A percentile compares a stretch with the other conserved stretches of the same genome.
These are phyloP conservation scores for Sugiyamaella sp. DNA, from an alignment of 1,139 yeast genomes.

Conservation along the genomic window DNA sequence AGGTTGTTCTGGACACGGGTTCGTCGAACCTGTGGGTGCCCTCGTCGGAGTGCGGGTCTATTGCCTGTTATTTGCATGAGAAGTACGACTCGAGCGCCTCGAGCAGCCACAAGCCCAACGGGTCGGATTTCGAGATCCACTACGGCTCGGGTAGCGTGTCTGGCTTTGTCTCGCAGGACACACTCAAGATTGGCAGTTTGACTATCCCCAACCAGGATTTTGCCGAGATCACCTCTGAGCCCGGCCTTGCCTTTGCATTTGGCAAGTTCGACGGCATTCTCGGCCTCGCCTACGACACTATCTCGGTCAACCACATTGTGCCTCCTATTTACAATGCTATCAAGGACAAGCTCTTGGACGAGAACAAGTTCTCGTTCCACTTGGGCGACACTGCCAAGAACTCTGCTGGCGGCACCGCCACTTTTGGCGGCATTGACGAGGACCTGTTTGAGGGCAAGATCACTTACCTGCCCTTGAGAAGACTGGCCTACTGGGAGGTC, in stretches of 20 bases:
- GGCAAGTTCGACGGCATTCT: constrained; percentile 96
- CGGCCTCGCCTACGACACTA: constrained; percentile 91
- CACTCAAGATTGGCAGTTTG: constrained; percentile 78
- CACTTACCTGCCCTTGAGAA: constrained; percentile 95
- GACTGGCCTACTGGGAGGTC: constrained; percentile 99
- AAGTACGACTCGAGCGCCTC: constrained; percentile 85
- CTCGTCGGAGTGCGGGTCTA: constrained; percentile 79
- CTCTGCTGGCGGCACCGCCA: constrained; percentile 83
- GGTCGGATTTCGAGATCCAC: constrained; percentile 77
- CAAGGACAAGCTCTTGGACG: constrained; percentile 75
- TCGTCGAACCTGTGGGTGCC: constrained; percentile 98
- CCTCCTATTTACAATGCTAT: constrained; percentile 95
- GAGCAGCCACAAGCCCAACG: constrained; percentile 80
- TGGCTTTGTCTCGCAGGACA: constrained; percentile 88
- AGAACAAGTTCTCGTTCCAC: constrained; percentile 84
- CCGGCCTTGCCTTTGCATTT: constrained; percentile 96
- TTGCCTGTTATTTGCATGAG: constrained; percentile 92
- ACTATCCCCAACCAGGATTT: constrained; percentile 84
- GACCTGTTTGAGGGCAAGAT: constrained; percentile 75
- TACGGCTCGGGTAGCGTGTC: constrained; percentile 93
- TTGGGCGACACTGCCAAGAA: constrained; percentile 77
- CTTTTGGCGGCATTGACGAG: constrained; percentile 91
- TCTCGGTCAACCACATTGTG: constrained; percentile 82
- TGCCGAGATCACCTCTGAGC: constrained; percentile 96
- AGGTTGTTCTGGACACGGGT: constrained; percentile 82